phyloP scores from a whole-genome alignment of 257 asterid species.

The Prunella vulgaris region DNA sequence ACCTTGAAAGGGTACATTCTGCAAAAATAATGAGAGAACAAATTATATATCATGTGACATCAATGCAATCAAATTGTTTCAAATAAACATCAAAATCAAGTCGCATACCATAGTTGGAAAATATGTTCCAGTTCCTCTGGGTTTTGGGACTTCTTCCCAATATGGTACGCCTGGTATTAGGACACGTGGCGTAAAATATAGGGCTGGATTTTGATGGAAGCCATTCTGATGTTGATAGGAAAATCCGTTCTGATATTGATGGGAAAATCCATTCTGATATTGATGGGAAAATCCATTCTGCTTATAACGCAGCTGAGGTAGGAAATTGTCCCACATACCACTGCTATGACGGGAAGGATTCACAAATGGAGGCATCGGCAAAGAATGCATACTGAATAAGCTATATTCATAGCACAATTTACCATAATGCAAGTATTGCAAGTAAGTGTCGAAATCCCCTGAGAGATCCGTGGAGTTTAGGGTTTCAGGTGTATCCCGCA shows the following conservation, averaged over 20 bases:
- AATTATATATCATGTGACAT: background rate
- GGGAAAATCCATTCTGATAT: slow-evolving; percentile 34
- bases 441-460: slow-evolving; percentile 55
- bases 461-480: slow-evolving; percentile 44
- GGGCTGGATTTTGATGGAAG: slow-evolving; percentile 28
- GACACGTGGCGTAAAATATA: slow-evolving; percentile 31
- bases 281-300: slow-evolving; percentile 44
- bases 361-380: slow-evolving; percentile 32
- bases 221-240: slow-evolving; percentile 35
- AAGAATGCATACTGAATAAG: slow-evolving; percentile 30
- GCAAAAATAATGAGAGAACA: slow-evolving; percentile 18
- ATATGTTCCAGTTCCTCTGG: slow-evolving; percentile 81
- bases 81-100: background rate
- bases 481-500: slow-evolving; percentile 22
- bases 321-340: slow-evolving; percentile 33
- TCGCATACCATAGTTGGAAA: slow-evolving; percentile 67
- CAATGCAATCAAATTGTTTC: background rate
- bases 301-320: slow-evolving; percentile 34
- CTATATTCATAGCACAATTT: slow-evolving; percentile 35
- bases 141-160: slow-evolving; percentile 67
- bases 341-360: slow-evolving; percentile 26
- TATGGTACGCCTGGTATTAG: slow-evolving; percentile 33
- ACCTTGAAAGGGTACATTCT: slow-evolving; percentile 45
- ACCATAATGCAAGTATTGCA: slow-evolving; percentile 41
- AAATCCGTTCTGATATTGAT: slow-evolving; percentile 45